Conservation (phyloP, 768 basidiomycete species). For the Chlorophyllum brunneum region DNA sequence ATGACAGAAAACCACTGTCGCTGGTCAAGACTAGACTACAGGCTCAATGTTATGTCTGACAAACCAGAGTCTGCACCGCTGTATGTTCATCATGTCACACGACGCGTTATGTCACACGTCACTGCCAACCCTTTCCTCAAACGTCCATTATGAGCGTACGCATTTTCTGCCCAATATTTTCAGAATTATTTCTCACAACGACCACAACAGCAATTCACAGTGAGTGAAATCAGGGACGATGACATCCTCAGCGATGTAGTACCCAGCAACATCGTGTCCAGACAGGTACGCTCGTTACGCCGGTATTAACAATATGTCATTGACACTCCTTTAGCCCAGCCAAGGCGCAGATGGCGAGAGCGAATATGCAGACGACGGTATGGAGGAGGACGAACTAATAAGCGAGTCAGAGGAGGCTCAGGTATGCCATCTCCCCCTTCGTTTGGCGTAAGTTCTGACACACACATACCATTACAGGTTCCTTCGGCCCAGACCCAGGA, state of each 20-base stretch:
- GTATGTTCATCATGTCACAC: too few relatives aligned
- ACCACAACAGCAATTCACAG: conserved; percentile 31
- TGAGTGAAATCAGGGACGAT: conserved; percentile 48
- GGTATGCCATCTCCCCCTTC: conserved; percentile 22
- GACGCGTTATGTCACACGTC: conserved; percentile 8
- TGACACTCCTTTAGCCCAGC: conserved; percentile 38
- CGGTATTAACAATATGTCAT: conserved; percentile 1
- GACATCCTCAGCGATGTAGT: conserved; percentile 90
- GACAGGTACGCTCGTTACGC: conserved; percentile 53
- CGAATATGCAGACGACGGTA: conserved; percentile 59
- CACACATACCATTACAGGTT: conserved; percentile 11
- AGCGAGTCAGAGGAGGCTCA: conserved; percentile 44
- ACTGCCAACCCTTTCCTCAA: not conserved
- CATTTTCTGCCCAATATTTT: not conserved
- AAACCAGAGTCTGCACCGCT: too few relatives aligned
- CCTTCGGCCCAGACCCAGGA: conserved; percentile 26
- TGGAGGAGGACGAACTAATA: conserved; percentile 61
- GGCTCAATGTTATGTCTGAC: too few relatives aligned
- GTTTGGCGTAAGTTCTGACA: not conserved
- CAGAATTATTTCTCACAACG: not conserved
- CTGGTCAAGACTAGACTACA: too few relatives aligned
- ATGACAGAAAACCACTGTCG: too few relatives aligned
- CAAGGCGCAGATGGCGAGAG: conserved; percentile 74
- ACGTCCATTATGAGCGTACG: conserved; percentile 23
- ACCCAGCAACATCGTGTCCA: conserved; percentile 86